Evolutionary conservation across 129 eudicot species (phyloP).

Genomic region (Pittosporum tobira): DNA sequence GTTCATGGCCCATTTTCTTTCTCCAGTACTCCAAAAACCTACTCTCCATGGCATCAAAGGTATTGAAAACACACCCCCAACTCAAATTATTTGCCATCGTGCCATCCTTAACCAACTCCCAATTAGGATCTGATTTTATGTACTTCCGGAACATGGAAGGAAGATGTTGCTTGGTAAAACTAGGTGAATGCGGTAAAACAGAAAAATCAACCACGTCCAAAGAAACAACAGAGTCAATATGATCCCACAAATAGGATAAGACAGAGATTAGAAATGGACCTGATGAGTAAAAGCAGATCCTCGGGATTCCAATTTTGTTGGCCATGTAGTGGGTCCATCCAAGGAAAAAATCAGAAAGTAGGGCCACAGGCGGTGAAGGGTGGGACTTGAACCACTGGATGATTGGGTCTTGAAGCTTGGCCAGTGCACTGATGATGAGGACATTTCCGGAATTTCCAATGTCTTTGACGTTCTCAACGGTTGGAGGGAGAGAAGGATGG

Average conservation of each 20-base stretch:
- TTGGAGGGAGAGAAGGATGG: slow-evolving; percentile 48
- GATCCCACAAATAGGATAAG: slow-evolving; percentile 15
- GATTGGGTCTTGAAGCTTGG: slow-evolving; percentile 28
- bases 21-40: slow-evolving; percentile 26
- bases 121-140: slow-evolving; percentile 33
- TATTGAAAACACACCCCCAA: slow-evolving; percentile 56
- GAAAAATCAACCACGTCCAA: slow-evolving; percentile 17
- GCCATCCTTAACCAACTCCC: slow-evolving; percentile 31
- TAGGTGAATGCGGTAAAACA: slow-evolving; percentile 43
- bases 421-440: slow-evolving; percentile 35
- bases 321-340: slow-evolving; percentile 64
- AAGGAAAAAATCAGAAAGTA: slow-evolving; percentile 65
- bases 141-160: slow-evolving; percentile 36
- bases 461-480: slow-evolving; percentile 60
- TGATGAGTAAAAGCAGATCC: slow-evolving; percentile 35
- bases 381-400: slow-evolving; percentile 49
- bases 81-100: slow-evolving; percentile 26
- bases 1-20: slow-evolving; percentile 23
- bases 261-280: slow-evolving; percentile 28
- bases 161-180: slow-evolving; percentile 32
- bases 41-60: slow-evolving; percentile 48
- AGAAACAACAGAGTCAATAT: slow-evolving; percentile 16
- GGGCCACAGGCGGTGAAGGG: slow-evolving; percentile 51
- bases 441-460: slow-evolving; percentile 43
- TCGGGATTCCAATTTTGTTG: slow-evolving; percentile 31